Evolutionary conservation across 2,329 filamentous ascomycete genomes (phyloP), one percentile per base, ranked within the genome.

Genomic region (Chaetomium sp.): DNA sequence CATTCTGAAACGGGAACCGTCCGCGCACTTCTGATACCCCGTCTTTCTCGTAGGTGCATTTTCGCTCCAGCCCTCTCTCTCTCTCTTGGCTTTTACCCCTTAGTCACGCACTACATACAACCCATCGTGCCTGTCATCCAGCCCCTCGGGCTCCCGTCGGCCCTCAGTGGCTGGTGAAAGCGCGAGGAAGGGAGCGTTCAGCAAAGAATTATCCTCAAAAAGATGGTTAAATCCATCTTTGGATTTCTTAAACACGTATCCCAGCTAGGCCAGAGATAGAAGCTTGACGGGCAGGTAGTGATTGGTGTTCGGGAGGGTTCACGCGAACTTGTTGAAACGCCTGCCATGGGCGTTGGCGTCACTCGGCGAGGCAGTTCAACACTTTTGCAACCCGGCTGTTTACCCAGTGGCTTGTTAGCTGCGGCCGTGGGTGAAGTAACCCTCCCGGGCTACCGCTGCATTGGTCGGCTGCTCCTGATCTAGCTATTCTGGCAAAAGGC

Each of bases 271-370:
- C 19, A 3, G 19, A 27, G 19, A 27, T 27, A 27, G 19, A 27
- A 3, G 19, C 19, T 27, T 27, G 19, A 27, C 19, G 19, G 19
- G 19, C 19, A 27, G 19, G 19, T 3, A 27, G 19, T 27, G 19
- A 27, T 27, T 27, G 19, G 19, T 27, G 19, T 27, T 27, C 60
- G 62, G 67, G 64, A 63, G 66, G 62, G 55, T 61, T 62, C 59
- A 59, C 6, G 65, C 65, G 61, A 66, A 27, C 63, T 57, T 66
- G 65, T 68, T 72, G 71, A 74, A 75, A 76, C 72, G 61, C 67
- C 66, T 69, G 68, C 61, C 65, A 73, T 74, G 74, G 65, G 72
- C 74, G 70, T 70, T 70, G 53, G 44, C 64, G 65, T 27, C 19
- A 27, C 19, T 27, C 46, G 65, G 60, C 65, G 65, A 57, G 55